These are phyloP conservation scores for Pestalotiopsis sp. DNA, from an alignment of 2,329 filamentous ascomycete species.

Conservation along the genomic window DNA sequence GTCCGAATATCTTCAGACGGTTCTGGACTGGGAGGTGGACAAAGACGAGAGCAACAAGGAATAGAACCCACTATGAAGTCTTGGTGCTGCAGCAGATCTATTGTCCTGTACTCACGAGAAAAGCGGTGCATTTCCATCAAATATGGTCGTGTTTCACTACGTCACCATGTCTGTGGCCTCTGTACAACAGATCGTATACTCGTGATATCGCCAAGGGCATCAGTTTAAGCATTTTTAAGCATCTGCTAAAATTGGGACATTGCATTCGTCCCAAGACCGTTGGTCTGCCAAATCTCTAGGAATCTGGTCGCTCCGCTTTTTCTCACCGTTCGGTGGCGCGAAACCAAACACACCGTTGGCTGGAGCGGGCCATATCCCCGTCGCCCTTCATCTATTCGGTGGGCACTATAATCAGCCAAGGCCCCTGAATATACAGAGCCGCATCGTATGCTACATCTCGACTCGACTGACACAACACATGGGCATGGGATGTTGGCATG, in stretches of 20 bases:
- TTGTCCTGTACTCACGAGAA: not conserved
- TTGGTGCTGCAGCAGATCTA: not conserved
- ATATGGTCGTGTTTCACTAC: not conserved
- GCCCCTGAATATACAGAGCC: not conserved
- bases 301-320: slow-evolving; percentile 2
- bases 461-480: not conserved
- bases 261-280: not conserved
- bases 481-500: not conserved
- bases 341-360: slow-evolving; percentile 10
- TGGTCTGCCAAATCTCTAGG: not conserved
- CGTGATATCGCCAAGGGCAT: not conserved
- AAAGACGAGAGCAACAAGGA: not conserved
- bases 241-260: not conserved
- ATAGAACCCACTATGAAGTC: not conserved
- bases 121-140: not conserved
- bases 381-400: slow-evolving; percentile 12
- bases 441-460: not conserved
- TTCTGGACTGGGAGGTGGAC: not conserved
- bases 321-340: slow-evolving; percentile 8
- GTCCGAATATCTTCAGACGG: not conserved
- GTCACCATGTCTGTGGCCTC: not conserved
- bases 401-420: not conserved
- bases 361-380: not conserved
- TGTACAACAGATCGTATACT: not conserved
- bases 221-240: not conserved